These are phyloP conservation scores for Metarhizium guizhouense DNA, from an alignment of 2,329 filamentous ascomycete species.

Conservation along the genomic window DNA sequence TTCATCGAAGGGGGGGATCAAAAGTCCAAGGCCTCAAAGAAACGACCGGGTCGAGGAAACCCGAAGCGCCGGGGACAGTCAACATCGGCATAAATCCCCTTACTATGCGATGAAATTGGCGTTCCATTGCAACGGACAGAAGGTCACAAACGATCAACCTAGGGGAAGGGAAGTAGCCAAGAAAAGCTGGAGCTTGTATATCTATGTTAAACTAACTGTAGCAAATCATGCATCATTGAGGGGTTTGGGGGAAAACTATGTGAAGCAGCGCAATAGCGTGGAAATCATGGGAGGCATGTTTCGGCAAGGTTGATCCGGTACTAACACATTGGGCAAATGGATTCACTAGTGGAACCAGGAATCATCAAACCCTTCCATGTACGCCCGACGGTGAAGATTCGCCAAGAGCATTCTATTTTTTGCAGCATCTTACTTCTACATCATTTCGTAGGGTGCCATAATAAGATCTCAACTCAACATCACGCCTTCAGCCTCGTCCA, in stretches of 20 bases:
- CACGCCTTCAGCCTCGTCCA: not conserved
- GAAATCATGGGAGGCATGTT: not conserved
- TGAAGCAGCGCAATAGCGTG: not conserved
- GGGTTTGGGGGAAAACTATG: not conserved
- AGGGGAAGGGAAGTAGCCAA: not conserved
- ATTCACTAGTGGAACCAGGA: not conserved
- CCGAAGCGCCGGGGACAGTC: conserved; percentile 42
- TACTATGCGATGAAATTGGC: not conserved
- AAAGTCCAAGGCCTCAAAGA: conserved; percentile 45
- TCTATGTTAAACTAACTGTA: not conserved
- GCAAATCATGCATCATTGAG: not conserved
- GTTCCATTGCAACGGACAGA: not conserved
- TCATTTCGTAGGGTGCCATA: not conserved
- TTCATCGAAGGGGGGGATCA: conserved; percentile 77
- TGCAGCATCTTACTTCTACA: not conserved
- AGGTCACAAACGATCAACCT: not conserved
- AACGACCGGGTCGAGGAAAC: conserved; percentile 43
- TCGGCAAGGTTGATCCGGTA: not conserved
- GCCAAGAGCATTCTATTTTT: not conserved
- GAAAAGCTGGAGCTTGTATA: not conserved
- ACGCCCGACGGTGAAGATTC: not conserved
- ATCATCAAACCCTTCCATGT: not conserved
- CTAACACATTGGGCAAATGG: not conserved
- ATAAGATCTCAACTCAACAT: not conserved
- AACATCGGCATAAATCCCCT: not conserved